Percentiles rank a stretch among this genome's conserved stretches.
These are phyloP conservation scores for Phylloporus rhodoxanthus DNA, from an alignment of 768 basidiomycete genomes.

Conservation along the genomic window DNA sequence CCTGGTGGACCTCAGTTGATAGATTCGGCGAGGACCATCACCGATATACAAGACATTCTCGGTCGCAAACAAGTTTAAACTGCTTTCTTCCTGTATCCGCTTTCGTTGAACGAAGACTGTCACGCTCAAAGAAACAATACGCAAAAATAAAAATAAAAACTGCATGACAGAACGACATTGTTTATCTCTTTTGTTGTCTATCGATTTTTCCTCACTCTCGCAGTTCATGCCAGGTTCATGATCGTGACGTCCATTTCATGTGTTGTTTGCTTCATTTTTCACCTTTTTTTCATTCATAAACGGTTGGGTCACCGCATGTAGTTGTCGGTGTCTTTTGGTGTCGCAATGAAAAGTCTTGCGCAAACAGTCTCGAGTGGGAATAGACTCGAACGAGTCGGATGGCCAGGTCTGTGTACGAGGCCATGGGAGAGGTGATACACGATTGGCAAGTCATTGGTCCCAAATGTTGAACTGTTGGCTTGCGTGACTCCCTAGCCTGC, in stretches of 20 bases:
- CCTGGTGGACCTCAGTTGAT: slow-evolving; percentile 63
- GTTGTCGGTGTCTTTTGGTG: slow-evolving; percentile 15
- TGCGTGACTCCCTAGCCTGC: neutral
- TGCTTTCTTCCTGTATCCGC: neutral
- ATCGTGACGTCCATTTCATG: slow-evolving; percentile 3
- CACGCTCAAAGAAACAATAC: neutral
- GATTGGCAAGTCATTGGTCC: neutral
- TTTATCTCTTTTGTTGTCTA: slow-evolving; percentile 2
- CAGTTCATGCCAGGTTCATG: slow-evolving; percentile 26
- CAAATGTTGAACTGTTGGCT: slow-evolving; percentile 18
- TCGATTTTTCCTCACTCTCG: neutral
- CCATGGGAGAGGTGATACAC: neutral
- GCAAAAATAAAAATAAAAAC: neutral
- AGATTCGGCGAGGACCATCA: slow-evolving; percentile 64
- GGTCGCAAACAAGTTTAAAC: slow-evolving; percentile 35
- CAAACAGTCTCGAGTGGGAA: neutral
- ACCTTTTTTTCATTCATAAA: neutral
- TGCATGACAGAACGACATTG: neutral
- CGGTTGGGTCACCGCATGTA: slow-evolving; percentile 15
- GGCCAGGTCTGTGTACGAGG: no score
- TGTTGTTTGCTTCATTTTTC: slow-evolving; percentile 11
- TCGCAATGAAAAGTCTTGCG: neutral
- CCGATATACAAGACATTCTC: slow-evolving; percentile 72
- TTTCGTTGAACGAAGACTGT: slow-evolving; percentile 2
- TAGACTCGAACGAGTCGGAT: no score